Evolutionary conservation across 805 yeast species (phyloP).

Genomic region (Starmerella bacillaris): DNA sequence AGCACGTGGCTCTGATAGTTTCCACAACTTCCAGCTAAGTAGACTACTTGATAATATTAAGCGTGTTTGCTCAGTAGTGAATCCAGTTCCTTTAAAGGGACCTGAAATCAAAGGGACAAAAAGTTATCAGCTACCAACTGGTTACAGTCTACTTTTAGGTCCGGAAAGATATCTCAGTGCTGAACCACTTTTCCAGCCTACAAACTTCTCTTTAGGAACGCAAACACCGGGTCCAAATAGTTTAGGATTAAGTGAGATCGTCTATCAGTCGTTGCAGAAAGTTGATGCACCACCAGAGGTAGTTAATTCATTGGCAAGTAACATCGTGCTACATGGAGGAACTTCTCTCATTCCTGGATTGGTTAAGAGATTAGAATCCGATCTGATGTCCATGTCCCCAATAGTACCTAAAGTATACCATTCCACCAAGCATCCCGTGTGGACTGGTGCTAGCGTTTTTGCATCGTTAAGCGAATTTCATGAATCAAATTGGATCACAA

Average conservation of each 20-base stretch:
- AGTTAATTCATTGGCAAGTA: slow-evolving; percentile 69
- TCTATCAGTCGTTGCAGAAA: slow-evolving; percentile 30
- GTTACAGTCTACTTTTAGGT: slow-evolving; percentile 31
- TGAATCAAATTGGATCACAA: slow-evolving; percentile 76
- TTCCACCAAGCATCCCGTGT: slow-evolving; percentile 58
- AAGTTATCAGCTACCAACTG: slow-evolving; percentile 44
- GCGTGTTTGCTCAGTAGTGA: slow-evolving; percentile 28
- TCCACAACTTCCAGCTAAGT: slow-evolving; percentile 39
- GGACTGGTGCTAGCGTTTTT: slow-evolving; percentile 85
- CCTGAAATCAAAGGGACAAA: slow-evolving; percentile 29
- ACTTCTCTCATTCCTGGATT: slow-evolving; percentile 63
- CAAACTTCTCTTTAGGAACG: slow-evolving; percentile 30
- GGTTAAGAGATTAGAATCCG: slow-evolving; percentile 55
- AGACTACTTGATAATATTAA: slow-evolving; percentile 54
- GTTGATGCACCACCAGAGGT: slow-evolving; percentile 37
- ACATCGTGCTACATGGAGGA: slow-evolving; percentile 75
- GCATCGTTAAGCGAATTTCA: slow-evolving; percentile 83
- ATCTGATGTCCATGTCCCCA: slow-evolving; percentile 51
- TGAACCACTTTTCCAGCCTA: slow-evolving; percentile 59
- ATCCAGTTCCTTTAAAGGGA: slow-evolving; percentile 11
- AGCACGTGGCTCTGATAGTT: slow-evolving; percentile 22
- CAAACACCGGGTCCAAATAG: slow-evolving; percentile 26
- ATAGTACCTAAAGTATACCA: slow-evolving; percentile 28
- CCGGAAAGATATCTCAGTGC: slow-evolving; percentile 37
- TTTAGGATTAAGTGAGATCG: slow-evolving; percentile 32